Evolutionary conservation across 73 alveolate species (phyloP).

Genomic region (Tetrahymena borealis): DNA sequence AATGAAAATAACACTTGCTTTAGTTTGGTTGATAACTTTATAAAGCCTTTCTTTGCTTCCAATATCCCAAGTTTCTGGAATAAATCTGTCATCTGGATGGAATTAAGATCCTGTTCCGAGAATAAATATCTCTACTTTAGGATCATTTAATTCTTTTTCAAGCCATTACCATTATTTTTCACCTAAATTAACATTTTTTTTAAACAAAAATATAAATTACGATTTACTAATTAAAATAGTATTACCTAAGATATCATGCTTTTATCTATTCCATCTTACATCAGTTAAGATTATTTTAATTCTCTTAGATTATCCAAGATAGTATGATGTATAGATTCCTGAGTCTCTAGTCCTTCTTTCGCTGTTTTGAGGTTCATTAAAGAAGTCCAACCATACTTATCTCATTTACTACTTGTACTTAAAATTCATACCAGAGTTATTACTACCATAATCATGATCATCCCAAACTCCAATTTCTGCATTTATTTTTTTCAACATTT

Average conservation of each 20-base stretch:
- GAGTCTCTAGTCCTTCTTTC: conserved; percentile 24
- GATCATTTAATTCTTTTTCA: conserved; percentile 26
- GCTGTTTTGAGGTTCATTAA: conserved; percentile 53
- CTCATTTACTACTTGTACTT: conserved; percentile 35
- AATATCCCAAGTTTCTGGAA: conserved; percentile 43
- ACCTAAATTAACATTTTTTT: conserved; percentile 44
- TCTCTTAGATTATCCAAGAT: conserved; percentile 17
- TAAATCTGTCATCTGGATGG: conserved; percentile 48
- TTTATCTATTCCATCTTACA: conserved; percentile 47
- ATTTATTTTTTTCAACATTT: neutral
- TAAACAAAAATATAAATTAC: neutral
- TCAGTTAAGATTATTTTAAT: conserved; percentile 59
- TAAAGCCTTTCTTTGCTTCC: conserved; percentile 44
- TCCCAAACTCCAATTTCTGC: conserved; percentile 67
- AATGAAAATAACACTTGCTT: conserved; percentile 48
- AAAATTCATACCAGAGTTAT: conserved; percentile 52
- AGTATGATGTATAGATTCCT: conserved; percentile 55
- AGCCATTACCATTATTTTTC: conserved; percentile 69
- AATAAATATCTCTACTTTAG: conserved; percentile 23
- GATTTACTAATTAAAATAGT: neutral
- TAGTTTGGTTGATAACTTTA: conserved; percentile 22
- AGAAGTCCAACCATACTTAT: conserved; percentile 53
- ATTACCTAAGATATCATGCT: neutral
- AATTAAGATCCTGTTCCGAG: conserved; percentile 62
- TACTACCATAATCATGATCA: conserved; percentile 67